Evolutionary conservation across 768 basidiomycete genomes (phyloP).

Genomic region (Mycena galericulata): DNA sequence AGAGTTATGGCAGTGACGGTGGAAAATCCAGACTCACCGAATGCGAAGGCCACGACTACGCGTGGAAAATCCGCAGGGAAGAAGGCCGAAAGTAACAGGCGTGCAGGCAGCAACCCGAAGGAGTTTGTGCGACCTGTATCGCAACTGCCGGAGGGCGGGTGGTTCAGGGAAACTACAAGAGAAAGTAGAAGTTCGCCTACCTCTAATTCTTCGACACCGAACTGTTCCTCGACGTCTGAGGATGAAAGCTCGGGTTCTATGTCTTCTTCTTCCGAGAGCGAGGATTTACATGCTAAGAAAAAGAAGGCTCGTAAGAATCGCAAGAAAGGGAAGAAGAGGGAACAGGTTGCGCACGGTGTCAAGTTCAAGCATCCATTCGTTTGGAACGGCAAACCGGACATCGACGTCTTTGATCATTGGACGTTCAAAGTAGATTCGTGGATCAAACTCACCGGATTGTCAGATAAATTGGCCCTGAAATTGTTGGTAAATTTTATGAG

Average conservation of each 20-base stretch:
- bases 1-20: too few relatives aligned
- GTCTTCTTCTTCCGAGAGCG: too few relatives aligned
- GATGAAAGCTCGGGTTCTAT: too few relatives aligned
- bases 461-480: conserved; percentile 27
- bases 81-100: too few relatives aligned
- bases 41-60: too few relatives aligned
- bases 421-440: conserved; percentile 31
- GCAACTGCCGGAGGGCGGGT: conserved; percentile 18
- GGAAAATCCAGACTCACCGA: too few relatives aligned
- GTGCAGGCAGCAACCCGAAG: background rate
- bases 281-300: background rate
- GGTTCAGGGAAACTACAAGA: conserved; percentile 6
- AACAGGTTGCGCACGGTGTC: conserved; percentile 2
- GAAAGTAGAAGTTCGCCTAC: background rate
- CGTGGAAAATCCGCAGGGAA: background rate
- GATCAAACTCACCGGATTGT: conserved; percentile 26
- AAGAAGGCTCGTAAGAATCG: background rate
- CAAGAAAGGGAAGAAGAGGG: background rate
- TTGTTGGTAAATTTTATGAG: conserved; percentile 35
- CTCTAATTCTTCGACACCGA: background rate
- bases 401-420: conserved; percentile 36
- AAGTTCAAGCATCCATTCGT: conserved; percentile 33
- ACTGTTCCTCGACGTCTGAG: background rate
- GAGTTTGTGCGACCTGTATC: background rate
- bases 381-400: conserved; percentile 33